phyloP scores from a whole-genome alignment of 345 rosid species.

The Populus alba region DNA sequence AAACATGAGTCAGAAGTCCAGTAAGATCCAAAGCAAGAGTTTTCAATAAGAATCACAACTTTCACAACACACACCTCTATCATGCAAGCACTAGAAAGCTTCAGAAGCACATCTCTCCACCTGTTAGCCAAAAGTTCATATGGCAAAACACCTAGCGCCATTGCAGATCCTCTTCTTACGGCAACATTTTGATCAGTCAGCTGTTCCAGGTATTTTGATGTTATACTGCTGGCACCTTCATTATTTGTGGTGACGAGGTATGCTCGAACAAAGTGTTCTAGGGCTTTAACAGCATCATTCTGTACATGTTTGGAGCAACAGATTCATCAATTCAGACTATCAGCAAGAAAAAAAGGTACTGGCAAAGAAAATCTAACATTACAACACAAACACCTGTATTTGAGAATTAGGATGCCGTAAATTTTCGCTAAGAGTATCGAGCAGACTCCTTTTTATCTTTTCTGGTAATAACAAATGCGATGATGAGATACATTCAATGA shows the following conservation, averaged over 20 bases:
- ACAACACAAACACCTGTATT: constrained; percentile 64
- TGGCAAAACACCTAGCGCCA: constrained; percentile 82
- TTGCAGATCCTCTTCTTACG: constrained; percentile 86
- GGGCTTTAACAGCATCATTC: constrained; percentile 77
- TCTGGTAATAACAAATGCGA: constrained; percentile 58
- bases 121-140: constrained; percentile 54
- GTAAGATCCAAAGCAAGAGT: neutral
- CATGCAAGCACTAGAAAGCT: constrained; percentile 65
- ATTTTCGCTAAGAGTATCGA: constrained; percentile 78
- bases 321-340: constrained; percentile 9
- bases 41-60: constrained; percentile 3
- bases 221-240: constrained; percentile 40
- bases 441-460: constrained; percentile 61
- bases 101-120: constrained; percentile 65
- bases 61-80: constrained; percentile 61
- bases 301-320: constrained; percentile 15
- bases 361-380: constrained; percentile 11
- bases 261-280: constrained; percentile 60
- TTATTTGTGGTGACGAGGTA: constrained; percentile 41
- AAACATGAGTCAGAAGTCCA: constrained; percentile 14
- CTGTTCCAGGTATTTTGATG: constrained; percentile 58
- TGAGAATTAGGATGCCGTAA: constrained; percentile 91
- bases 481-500: constrained; percentile 73
- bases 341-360: constrained; percentile 9
- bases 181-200: constrained; percentile 80